Percentiles rank a stretch among this genome's conserved stretches.
Conservation (phyloP, 768 basidiomycete species). For the Collybia sordida region DNA sequence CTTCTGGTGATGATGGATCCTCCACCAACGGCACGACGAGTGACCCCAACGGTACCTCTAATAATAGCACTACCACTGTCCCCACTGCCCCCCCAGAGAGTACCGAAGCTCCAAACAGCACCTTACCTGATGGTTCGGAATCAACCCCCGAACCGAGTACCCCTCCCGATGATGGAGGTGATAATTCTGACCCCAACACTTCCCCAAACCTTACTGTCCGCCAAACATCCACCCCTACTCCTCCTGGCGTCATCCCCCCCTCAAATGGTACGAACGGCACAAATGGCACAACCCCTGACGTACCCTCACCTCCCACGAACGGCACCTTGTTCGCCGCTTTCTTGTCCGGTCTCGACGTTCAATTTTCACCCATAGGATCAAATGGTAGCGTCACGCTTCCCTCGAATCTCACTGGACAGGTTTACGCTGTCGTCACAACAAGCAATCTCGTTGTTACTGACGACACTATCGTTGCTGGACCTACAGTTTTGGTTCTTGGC, state of each 20-base stretch:
- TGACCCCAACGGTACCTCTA: constrained; percentile 12
- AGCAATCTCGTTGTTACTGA: constrained; percentile 27
- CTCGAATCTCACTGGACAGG: constrained; percentile 35
- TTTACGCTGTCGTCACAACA: constrained; percentile 48
- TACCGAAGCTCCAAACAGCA: too few species aligned
- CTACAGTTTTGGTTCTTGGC: constrained; percentile 30
- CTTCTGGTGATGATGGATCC: too few species aligned
- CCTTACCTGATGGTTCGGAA: too few species aligned
- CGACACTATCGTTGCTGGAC: constrained; percentile 46
- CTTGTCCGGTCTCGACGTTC: constrained; percentile 35
- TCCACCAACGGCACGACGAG: background rate
- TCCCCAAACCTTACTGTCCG: too few species aligned
- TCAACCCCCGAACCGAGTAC: too few species aligned
- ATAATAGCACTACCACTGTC: background rate
- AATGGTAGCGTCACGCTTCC: constrained; percentile 29
- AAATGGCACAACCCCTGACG: too few species aligned
- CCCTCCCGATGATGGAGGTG: too few species aligned
- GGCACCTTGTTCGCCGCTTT: constrained; percentile 36
- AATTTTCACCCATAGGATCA: constrained; percentile 9
- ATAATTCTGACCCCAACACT: too few species aligned
- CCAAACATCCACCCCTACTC: background rate
- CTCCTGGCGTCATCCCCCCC: background rate
- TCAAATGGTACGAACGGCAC: too few species aligned
- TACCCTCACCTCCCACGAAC: background rate
- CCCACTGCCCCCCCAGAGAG: too few species aligned